Evolutionary conservation across 1,284 basidiomycete genomes (phyloP), one percentile per base, ranked within the genome.

Genomic region (Waitea zeae): DNA sequence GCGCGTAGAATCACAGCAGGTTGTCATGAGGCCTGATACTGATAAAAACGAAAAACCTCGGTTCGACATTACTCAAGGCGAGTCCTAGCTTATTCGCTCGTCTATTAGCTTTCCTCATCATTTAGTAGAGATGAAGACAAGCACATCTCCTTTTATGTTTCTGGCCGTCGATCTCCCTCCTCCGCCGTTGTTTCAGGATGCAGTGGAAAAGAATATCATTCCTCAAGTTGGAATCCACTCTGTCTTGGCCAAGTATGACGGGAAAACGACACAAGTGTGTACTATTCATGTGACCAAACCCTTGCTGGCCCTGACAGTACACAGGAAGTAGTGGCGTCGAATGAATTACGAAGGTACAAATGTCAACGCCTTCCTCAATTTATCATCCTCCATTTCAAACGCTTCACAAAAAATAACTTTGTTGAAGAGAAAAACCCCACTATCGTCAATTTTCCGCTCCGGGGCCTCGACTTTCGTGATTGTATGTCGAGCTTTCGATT

Each of bases 371-470:
- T 98, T 38, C 95, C 95, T 14, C 86, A 70, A 29, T 97, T 92
- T 51, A 75, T 99, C 44, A 84, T 98, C 45, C 62, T 97, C 17
- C 88, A 96, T 53, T 93, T 84, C 62, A 97, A 93, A 50, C 75
- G 95, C 20, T 99, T 98, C 57, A 95, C 88, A n/a, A 95, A 88
- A 54, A 99, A 98, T 55, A 71, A 71, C 35, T 97, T 99, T 49
- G 88, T 96, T 1, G 93, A 97, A 55, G 93, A 98, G 56, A 93
- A 96, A 54, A 98, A 99, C 50, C 92, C 92, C 2, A 99, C 95
- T 1, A 92, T 98, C 40, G 86, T 99, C 46, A 97, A 95, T 50
- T 98, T 96, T 50, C 90, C 90, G 9, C 66, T 96, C 30, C 72
- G 86, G 38, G 90, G 90, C 1, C 67, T 98, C 14, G 90, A 97